phyloP scores from a whole-genome alignment of 73 alveolate genomes.

The Tetrahymena borealis region DNA sequence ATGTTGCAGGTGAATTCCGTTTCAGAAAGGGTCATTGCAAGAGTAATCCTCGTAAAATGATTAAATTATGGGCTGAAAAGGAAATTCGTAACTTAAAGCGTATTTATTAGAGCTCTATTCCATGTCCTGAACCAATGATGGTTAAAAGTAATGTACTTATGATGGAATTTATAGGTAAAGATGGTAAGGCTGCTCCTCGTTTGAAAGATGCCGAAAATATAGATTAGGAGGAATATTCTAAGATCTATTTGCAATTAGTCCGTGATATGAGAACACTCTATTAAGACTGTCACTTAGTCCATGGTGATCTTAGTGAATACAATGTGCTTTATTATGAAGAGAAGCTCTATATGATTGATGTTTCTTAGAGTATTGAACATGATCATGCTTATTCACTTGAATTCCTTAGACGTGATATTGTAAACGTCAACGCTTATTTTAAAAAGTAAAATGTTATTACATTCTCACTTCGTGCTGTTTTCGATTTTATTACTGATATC shows the following conservation, averaged over 20 bases:
- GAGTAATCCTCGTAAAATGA: constrained; percentile 99
- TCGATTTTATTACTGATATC: constrained; percentile 73
- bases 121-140: constrained; percentile 93
- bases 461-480: constrained; percentile 69
- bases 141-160: constrained; percentile 92
- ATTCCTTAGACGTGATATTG: constrained; percentile 97
- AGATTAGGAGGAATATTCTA: constrained; percentile 44
- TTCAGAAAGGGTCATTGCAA: constrained; percentile 98
- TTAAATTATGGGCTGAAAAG: constrained; percentile 99
- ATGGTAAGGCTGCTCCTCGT: constrained; percentile 99
- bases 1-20: constrained; percentile 99
- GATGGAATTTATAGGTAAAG: constrained; percentile 98
- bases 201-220: constrained; percentile 89
- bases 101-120: constrained; percentile 81
- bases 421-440: constrained; percentile 88
- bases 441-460: constrained; percentile 74
- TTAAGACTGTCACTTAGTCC: constrained; percentile 96
- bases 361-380: constrained; percentile 97
- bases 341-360: constrained; percentile 94
- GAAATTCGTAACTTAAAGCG: constrained; percentile 98
- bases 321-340: constrained; percentile 84
- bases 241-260: constrained; percentile 39
- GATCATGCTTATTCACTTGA: constrained; percentile 99
- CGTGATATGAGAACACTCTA: constrained; percentile 73
- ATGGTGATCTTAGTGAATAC: constrained; percentile 98